Percentiles rank a stretch among this genome's conserved stretches.
Evolutionary conservation across 257 asterid genomes (phyloP).

Genomic region (Nicotiana knightiana): DNA sequence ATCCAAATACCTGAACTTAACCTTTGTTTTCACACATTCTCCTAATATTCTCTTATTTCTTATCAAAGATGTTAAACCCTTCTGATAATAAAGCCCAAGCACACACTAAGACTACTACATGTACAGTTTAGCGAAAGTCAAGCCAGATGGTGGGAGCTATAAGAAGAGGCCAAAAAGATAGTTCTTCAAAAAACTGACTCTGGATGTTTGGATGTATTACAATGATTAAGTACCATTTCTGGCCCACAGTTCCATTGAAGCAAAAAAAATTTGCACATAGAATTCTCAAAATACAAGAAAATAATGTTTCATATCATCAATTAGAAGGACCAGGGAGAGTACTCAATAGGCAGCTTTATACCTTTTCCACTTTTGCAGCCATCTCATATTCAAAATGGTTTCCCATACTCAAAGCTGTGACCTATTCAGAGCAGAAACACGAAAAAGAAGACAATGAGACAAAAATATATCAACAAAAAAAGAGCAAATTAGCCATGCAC

Average conservation of each 20-base stretch:
- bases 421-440: conserved; percentile 37
- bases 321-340: conserved; percentile 11
- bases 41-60: background rate
- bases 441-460: conserved; percentile 13
- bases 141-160: background rate
- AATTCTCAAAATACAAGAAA: background rate
- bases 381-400: conserved; percentile 70
- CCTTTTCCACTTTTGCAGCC: conserved; percentile 93
- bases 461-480: background rate
- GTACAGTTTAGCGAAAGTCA: background rate
- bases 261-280: background rate
- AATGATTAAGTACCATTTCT: conserved; percentile 1
- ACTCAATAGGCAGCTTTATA: conserved; percentile 23
- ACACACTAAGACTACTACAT: background rate
- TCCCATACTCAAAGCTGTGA: conserved; percentile 81
- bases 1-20: background rate
- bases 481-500: background rate
- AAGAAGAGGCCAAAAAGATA: background rate
- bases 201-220: background rate
- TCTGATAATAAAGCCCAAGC: background rate
- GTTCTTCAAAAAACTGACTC: background rate
- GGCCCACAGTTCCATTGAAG: conserved; percentile 3
- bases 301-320: conserved; percentile 1
- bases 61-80: background rate
- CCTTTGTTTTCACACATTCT: background rate